Base-by-base conservation (phyloP, 108 stramenopile genomes). In the Seminavis robusta region DNA sequence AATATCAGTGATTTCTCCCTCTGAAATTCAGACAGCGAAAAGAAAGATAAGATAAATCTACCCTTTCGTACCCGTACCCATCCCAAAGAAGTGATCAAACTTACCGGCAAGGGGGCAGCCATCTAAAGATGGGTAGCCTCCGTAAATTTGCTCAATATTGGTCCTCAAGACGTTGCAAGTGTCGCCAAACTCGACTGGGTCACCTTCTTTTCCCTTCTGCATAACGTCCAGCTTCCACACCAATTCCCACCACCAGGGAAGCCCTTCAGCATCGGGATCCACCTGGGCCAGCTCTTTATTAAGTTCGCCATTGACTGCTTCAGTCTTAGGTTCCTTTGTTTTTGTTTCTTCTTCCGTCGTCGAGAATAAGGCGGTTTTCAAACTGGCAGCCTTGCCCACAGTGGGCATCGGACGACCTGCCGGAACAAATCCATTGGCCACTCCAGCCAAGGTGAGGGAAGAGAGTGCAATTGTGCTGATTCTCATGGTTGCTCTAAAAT, bases 141-240 rank as follows among this genome's bases (percentile, higher is more conserved):
- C 97, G 60, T 96, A 98, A 16, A 96, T 94, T 75, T 98, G 90
- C 64, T 92, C 86, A 55, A 93, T 95, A 80, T 95, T 95, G 42
- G 86, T 82, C 11, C 88, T 79, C 23, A 91, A 67, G 29, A 95
- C 88, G 56, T 83, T 54, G 30, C 88, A 88, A 7, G 78, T 56
- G 65, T 95, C 94, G 31, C 87, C 88, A 59, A 95, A 88, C 30
- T 62, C 81, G 23, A 80, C 65, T 23, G 76, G 77, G 42, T 76
- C 72, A n/a, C 94, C 94, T 11, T 63, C 67, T 24, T 65, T 40
- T 7, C 78, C 79, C 15, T 13, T 49, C 49, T 86, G 52, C 71
- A 92, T 70, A 2, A 81, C 47, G 38, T 84, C 83, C 29, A 95
- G 67, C 29, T 84, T 66, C 89, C 89, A 94, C 17, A 94, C 73